phyloP scores from a whole-genome alignment of 78 protist genomes.

The Dictyostelium purpureum region DNA sequence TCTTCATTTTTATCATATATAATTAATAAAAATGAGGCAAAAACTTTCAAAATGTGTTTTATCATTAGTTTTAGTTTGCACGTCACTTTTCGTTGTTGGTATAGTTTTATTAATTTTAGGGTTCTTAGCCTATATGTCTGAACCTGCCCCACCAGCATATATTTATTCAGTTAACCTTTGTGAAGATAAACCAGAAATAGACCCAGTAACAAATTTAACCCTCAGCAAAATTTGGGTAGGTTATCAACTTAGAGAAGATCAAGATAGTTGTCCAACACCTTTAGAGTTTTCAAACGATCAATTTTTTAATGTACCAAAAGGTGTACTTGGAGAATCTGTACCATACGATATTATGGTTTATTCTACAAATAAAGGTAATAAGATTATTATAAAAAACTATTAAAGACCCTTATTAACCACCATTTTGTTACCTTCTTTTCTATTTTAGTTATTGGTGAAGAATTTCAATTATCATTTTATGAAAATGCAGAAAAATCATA shows the following conservation, averaged over 20 bases:
- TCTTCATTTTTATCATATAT: neutral
- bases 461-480: too few relatives aligned
- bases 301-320: neutral
- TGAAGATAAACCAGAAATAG: too few relatives aligned
- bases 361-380: constrained; percentile 42
- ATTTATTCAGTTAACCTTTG: constrained; percentile 19
- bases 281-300: neutral
- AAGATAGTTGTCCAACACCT: neutral
- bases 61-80: neutral
- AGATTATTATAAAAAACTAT: too few relatives aligned
- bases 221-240: neutral
- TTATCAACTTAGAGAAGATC: neutral
- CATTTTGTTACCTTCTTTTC: too few relatives aligned
- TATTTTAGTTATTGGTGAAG: too few relatives aligned
- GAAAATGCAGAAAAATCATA: too few relatives aligned
- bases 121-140: neutral
- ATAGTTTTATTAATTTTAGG: constrained; percentile 22
- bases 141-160: constrained; percentile 72
- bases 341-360: constrained; percentile 33
- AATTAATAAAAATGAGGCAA: neutral
- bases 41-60: constrained; percentile 20
- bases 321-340: constrained; percentile 17
- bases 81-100: constrained; percentile 23
- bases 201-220: too few relatives aligned
- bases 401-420: too few relatives aligned